Conservation (phyloP, 768 basidiomycete genomes). For the Pleurotus tuoliensis region DNA sequence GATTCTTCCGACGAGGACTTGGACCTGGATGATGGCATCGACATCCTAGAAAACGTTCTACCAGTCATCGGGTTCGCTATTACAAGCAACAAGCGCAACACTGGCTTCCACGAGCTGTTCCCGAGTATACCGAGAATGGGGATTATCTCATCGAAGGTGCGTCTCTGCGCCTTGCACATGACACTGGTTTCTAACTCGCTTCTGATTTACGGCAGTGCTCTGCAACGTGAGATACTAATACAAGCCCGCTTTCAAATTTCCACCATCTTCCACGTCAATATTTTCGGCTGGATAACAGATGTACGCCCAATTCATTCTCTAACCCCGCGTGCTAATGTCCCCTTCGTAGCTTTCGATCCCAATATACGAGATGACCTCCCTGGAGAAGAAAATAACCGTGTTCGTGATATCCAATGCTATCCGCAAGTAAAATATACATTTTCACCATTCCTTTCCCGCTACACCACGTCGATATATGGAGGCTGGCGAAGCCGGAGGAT, state of each 20-base stretch:
- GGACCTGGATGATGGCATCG: slow-evolving; percentile 18
- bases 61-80: slow-evolving; percentile 97
- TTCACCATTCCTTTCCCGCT: slow-evolving; percentile 93
- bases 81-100: slow-evolving; percentile 90
- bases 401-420: slow-evolving; percentile 98
- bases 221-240: slow-evolving; percentile 93
- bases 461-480: slow-evolving; percentile 98
- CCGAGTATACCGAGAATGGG: slow-evolving; percentile 77
- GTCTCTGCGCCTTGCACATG: slow-evolving; percentile 17
- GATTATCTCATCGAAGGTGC: slow-evolving; percentile 97
- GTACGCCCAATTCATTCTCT: slow-evolving; percentile 43
- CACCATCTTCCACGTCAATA: slow-evolving; percentile 97
- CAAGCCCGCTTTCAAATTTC: slow-evolving; percentile 97
- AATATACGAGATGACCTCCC: slow-evolving; percentile 76
- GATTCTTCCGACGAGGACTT: slow-evolving; percentile 19
- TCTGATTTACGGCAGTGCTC: slow-evolving; percentile 94
- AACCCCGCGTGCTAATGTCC: slow-evolving; percentile 3
- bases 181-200: neutral
- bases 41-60: slow-evolving; percentile 58
- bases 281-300: slow-evolving; percentile 98
- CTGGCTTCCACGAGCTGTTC: slow-evolving; percentile 95
- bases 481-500: slow-evolving; percentile 76
- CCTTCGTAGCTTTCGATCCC: slow-evolving; percentile 71
- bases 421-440: slow-evolving; percentile 88
- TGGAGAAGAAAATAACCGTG: slow-evolving; percentile 98